Conservation (phyloP, 345 rosid genomes). For the Salix dunnii region DNA sequence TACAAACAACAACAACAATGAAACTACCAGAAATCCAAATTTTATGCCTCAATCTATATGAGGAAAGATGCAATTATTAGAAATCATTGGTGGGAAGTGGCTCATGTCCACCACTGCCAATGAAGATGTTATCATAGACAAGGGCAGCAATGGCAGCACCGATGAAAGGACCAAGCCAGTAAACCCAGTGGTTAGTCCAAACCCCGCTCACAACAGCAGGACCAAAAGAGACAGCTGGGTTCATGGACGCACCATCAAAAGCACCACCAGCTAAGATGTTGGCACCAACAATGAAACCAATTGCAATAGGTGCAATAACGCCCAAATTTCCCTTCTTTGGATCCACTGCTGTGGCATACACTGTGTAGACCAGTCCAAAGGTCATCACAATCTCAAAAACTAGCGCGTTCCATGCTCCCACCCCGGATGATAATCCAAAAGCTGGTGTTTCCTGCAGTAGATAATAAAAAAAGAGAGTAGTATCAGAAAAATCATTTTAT, state of each 20-base stretch:
- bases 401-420: not conserved
- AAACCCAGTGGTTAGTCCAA: conserved; percentile 27
- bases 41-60: conserved; percentile 4
- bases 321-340: conserved; percentile 27
- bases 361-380: conserved; percentile 25
- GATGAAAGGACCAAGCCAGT: conserved; percentile 24
- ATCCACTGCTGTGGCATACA: conserved; percentile 26
- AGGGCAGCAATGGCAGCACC: conserved; percentile 26
- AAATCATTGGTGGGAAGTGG: conserved; percentile 21
- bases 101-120: not conserved
- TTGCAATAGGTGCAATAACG: conserved; percentile 33
- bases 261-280: conserved; percentile 44
- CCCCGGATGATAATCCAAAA: conserved; percentile 28
- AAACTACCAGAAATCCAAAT: not conserved
- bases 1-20: not conserved
- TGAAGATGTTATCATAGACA: conserved; percentile 16
- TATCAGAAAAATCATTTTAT: not conserved
- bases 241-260: conserved; percentile 33
- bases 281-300: conserved; percentile 42
- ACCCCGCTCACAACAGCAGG: conserved; percentile 28
- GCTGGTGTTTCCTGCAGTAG: conserved; percentile 35
- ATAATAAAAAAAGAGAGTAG: not conserved
- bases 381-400: conserved; percentile 24
- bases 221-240: conserved; percentile 12
- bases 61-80: not conserved